Evolutionary conservation across 2,329 filamentous ascomycete genomes (phyloP).

Genomic region (Alternaria brassicae): DNA sequence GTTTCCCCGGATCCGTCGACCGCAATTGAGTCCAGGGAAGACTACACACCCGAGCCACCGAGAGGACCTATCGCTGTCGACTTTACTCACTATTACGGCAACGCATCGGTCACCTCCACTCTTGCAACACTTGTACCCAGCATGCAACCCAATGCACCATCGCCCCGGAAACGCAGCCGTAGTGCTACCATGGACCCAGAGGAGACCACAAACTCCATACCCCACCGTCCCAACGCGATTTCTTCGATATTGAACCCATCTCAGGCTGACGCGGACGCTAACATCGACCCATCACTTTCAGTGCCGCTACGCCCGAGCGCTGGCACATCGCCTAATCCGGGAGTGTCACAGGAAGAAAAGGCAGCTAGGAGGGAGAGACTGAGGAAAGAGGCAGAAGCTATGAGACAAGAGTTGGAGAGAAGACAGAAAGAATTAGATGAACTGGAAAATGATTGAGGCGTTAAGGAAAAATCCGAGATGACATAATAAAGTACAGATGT

Average conservation of each 20-base stretch:
- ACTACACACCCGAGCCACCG: slow-evolving; percentile 32
- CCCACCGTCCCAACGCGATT: slow-evolving; percentile 44
- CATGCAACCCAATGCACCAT: slow-evolving; percentile 30
- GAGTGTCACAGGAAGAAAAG: slow-evolving; percentile 39
- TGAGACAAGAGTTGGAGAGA: slow-evolving; percentile 40
- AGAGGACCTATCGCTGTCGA: slow-evolving; percentile 47
- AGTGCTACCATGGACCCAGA: slow-evolving; percentile 43
- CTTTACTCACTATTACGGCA: slow-evolving; percentile 46
- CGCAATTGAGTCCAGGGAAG: slow-evolving; percentile 39
- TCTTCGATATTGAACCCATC: slow-evolving; percentile 46
- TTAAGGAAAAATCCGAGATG: background rate
- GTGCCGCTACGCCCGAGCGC: slow-evolving; percentile 26
- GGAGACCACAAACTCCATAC: slow-evolving; percentile 33
- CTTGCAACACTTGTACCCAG: slow-evolving; percentile 19
- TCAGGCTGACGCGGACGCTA: slow-evolving; percentile 28
- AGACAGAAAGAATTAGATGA: slow-evolving; percentile 43
- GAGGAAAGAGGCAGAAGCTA: slow-evolving; percentile 40
- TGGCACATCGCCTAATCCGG: slow-evolving; percentile 28
- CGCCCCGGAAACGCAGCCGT: slow-evolving; percentile 47
- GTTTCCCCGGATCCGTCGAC: slow-evolving; percentile 45
- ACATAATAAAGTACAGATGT: background rate
- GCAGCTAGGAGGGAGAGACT: slow-evolving; percentile 39
- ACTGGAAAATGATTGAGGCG: slow-evolving; percentile 37
- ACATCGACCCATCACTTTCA: slow-evolving; percentile 45
- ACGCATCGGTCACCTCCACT: slow-evolving; percentile 24